Evolutionary conservation across 164 flowering plant genomes (phyloP), one percentile per base, ranked within the genome.

Genomic region (Chloranthus sessilifolius): DNA sequence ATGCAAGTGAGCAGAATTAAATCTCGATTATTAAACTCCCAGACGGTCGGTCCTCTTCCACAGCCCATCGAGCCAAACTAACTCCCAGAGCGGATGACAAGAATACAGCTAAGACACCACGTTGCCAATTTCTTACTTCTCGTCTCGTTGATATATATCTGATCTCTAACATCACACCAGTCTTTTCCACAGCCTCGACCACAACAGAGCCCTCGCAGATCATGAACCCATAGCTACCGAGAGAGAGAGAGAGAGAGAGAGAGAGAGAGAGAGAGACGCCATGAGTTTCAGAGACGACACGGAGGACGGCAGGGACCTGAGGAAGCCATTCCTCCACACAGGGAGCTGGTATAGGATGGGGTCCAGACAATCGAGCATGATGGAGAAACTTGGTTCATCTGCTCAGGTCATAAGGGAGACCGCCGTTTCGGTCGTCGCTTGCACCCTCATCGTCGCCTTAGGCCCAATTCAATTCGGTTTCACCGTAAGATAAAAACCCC

Each of bases 401-500:
- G 54, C 88, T 26, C 74, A 66, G 56, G 62, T 45, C 47, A 75
- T 82, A 31, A 83, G 92, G 4, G 95, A 88, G 3, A 49, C 68
- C 29, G 74, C 96, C 33, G 43, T 91, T 42, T 91, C 98, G 36
- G 87, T 88, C 25, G 53, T 79, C 28, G 49, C 72, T 15, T 91
- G 98, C 58, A 95, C 89, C 42, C 72, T 78, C 51, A 79, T 91
- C 53, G 95, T 83, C 41, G 88, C 95, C 24, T 52, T 91, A 34
- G 95, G 98, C 27, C 96, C 96, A 0, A 77, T 91, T 63, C 98
- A 91, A 49, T 88, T 83, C 57, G 98, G 98, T 3, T 91, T 83
- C 73, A 88, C 95, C 3, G 95, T 87, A 67, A 23, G 38, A 25
- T 19, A 0, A 36, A 20, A 2, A 2, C 30, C 20, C 56, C 30